Evolutionary conservation across 2,329 filamentous ascomycete genomes (phyloP).

Genomic region (Parastagonospora nodorum): DNA sequence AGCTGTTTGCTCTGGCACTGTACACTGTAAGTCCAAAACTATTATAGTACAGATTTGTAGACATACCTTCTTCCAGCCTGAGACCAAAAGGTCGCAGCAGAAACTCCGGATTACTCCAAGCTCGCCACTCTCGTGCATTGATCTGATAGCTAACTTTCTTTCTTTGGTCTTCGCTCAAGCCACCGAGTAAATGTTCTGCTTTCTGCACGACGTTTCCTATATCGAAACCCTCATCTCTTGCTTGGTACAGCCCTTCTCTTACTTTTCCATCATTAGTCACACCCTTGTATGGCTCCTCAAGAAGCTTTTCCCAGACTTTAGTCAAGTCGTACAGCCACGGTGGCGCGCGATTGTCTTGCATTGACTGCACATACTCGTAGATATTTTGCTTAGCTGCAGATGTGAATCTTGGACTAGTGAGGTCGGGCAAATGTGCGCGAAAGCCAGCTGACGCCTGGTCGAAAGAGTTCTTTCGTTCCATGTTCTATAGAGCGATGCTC

Average conservation of each 20-base stretch:
- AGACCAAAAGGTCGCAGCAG: constrained; percentile 71
- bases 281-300: constrained; percentile 70
- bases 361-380: constrained; percentile 65
- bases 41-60: background rate
- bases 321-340: constrained; percentile 64
- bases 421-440: constrained; percentile 66
- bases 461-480: constrained; percentile 28
- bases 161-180: constrained; percentile 57
- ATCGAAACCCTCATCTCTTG: constrained; percentile 68
- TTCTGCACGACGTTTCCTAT: constrained; percentile 62
- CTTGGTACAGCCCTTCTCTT: constrained; percentile 58
- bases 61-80: constrained; percentile 65
- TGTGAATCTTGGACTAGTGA: constrained; percentile 65
- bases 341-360: constrained; percentile 63
- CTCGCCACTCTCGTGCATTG: constrained; percentile 73
- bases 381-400: constrained; percentile 67
- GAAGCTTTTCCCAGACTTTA: constrained; percentile 44
- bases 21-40: constrained; percentile 6
- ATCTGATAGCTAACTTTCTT: constrained; percentile 63
- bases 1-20: constrained; percentile 36
- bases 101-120: constrained; percentile 75
- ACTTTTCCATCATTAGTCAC: constrained; percentile 70
- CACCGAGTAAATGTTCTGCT: constrained; percentile 52
- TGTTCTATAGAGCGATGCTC: background rate
- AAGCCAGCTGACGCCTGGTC: constrained; percentile 48